phyloP scores from a whole-genome alignment of 495 filamentous ascomycete species.

The Staphylotrichum tortipilum region DNA sequence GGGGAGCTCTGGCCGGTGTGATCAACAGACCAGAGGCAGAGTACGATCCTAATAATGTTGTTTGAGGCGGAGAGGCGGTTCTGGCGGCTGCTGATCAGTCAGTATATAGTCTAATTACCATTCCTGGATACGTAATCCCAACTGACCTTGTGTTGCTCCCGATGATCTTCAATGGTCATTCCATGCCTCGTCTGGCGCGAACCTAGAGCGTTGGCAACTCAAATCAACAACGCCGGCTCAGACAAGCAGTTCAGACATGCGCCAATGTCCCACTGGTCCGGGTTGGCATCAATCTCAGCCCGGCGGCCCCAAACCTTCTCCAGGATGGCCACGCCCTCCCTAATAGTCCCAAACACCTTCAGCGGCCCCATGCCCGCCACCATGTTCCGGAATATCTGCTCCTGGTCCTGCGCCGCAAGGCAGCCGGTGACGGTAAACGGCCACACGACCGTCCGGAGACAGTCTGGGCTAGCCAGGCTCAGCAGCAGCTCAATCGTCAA shows the following conservation, averaged over 20 bases:
- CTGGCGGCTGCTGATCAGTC: neutral
- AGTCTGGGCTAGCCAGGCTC: conserved; percentile 16
- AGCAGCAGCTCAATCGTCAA: conserved; percentile 27
- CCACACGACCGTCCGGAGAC: conserved; percentile 40
- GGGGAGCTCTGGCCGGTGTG: conserved; percentile 16
- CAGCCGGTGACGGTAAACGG: conserved; percentile 47
- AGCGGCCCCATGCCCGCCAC: conserved; percentile 31
- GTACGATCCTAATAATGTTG: conserved; percentile 3
- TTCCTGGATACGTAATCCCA: too few relatives aligned
- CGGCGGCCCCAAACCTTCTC: conserved; percentile 40
- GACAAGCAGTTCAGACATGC: conserved; percentile 31
- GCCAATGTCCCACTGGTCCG: conserved; percentile 31
- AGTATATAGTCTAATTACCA: neutral
- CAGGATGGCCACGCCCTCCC: conserved; percentile 43
- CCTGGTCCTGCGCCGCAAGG: conserved; percentile 36
- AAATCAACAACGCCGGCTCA: conserved; percentile 33
- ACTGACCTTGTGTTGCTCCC: too few relatives aligned
- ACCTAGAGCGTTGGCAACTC: neutral
- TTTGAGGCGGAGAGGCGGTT: neutral
- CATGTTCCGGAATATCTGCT: conserved; percentile 33
- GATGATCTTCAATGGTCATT: too few relatives aligned
- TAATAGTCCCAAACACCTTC: conserved; percentile 37
- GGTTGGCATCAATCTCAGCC: conserved; percentile 21
- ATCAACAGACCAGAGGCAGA: conserved; percentile 1
- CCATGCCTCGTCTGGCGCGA: neutral